phyloP scores from a whole-genome alignment of 2,329 filamentous ascomycete species.

The Fusarium sp. region DNA sequence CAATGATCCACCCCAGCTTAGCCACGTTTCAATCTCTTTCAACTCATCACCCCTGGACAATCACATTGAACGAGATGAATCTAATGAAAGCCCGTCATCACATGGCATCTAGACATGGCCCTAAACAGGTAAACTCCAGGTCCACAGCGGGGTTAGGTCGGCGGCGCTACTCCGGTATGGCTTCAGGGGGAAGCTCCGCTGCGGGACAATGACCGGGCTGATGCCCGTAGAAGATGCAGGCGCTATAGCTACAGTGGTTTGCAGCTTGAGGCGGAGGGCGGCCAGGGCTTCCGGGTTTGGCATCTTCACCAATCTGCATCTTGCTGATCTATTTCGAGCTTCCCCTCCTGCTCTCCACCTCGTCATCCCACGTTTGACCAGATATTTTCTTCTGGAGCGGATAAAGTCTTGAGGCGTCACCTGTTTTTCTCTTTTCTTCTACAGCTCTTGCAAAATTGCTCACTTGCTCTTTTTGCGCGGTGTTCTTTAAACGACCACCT shows the following conservation, averaged over 20 bases:
- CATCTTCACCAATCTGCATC: not conserved
- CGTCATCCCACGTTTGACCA: constrained; percentile 6
- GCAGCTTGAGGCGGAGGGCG: not conserved
- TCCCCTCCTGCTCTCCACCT: constrained; percentile 12
- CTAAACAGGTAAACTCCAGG: constrained; percentile 15
- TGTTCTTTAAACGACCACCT: not conserved
- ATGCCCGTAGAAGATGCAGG: not conserved
- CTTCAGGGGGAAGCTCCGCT: constrained; percentile 23
- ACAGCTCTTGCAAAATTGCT: not conserved
- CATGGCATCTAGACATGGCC: not conserved
- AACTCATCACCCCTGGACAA: constrained; percentile 10
- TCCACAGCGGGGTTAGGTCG: constrained; percentile 38
- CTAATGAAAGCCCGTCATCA: constrained; percentile 26
- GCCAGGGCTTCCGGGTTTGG: not conserved
- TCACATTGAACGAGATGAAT: not conserved
- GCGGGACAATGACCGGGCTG: constrained; percentile 3
- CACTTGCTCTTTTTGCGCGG: not conserved
- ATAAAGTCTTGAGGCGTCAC: not conserved
- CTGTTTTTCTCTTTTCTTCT: not conserved
- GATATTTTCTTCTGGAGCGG: not conserved
- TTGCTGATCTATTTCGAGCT: constrained; percentile 3
- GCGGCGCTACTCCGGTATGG: constrained; percentile 28
- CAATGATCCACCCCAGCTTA: not conserved
- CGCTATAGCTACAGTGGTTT: constrained; percentile 17
- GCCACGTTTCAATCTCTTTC: not conserved